phyloP scores from a whole-genome alignment of 1,284 basidiomycete species.

The Trametes hirsuta region DNA sequence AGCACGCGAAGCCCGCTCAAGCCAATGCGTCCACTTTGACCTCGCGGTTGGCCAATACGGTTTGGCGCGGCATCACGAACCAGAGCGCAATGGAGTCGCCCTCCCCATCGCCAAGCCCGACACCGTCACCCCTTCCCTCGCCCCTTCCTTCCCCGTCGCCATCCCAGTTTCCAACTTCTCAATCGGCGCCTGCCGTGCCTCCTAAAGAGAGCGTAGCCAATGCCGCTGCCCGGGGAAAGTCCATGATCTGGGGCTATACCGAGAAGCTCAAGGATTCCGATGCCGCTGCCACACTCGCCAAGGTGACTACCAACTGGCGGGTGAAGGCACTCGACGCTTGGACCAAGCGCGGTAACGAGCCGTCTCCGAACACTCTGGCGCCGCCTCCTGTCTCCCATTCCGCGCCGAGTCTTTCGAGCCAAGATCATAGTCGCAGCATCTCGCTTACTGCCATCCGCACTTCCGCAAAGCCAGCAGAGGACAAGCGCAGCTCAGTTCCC shows the following conservation, averaged over 20 bases:
- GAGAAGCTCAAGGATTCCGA: slow-evolving; percentile 75
- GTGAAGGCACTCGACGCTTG: slow-evolving; percentile 54
- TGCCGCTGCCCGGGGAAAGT: slow-evolving; percentile 21
- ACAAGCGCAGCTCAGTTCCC: slow-evolving; percentile 48
- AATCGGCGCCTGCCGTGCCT: slow-evolving; percentile 22
- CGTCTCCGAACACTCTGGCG: slow-evolving; percentile 12
- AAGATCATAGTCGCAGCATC: slow-evolving; percentile 22
- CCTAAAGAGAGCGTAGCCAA: slow-evolving; percentile 14
- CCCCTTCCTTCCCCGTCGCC: slow-evolving; percentile 36
- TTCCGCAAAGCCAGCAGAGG: slow-evolving; percentile 20
- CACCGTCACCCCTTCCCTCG: slow-evolving; percentile 37
- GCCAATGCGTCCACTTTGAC: slow-evolving; percentile 44
- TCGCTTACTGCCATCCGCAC: slow-evolving; percentile 23
- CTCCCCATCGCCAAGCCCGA: slow-evolving; percentile 44
- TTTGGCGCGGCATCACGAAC: slow-evolving; percentile 78
- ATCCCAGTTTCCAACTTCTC: slow-evolving; percentile 36
- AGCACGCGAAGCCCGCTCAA: slow-evolving; percentile 45
- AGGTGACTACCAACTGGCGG: slow-evolving; percentile 74
- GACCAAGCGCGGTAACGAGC: slow-evolving; percentile 31
- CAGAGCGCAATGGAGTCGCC: slow-evolving; percentile 71
- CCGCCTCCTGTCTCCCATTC: slow-evolving; percentile 21
- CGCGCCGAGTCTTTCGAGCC: slow-evolving; percentile 13
- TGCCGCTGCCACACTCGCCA: slow-evolving; percentile 66
- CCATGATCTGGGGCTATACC: slow-evolving; percentile 67
- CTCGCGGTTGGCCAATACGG: slow-evolving; percentile 57